phyloP scores from a whole-genome alignment of 2,329 filamentous ascomycete genomes.

The Nemania abortiva region DNA sequence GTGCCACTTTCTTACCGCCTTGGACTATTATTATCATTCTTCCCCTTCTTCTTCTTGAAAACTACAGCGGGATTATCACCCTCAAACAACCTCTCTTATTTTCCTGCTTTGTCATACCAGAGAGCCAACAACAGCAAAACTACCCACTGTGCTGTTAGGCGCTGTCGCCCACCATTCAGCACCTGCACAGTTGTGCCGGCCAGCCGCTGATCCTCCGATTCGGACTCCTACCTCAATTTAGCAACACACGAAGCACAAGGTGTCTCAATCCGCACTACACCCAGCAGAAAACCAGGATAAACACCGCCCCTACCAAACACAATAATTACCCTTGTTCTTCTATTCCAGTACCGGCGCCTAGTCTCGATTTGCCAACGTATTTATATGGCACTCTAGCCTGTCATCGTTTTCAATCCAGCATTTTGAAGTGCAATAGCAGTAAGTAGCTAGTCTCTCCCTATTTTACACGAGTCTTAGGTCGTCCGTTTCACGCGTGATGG shows the following conservation, averaged over 20 bases:
- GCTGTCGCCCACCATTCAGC: conserved; percentile 17
- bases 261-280: conserved; percentile 12
- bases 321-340: conserved; percentile 18
- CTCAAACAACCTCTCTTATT: conserved; percentile 10
- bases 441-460: conserved; percentile 19
- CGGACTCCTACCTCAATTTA: conserved; percentile 36
- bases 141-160: conserved; percentile 14
- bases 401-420: conserved; percentile 5
- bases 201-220: conserved; percentile 36
- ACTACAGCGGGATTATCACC: conserved; percentile 17
- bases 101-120: conserved; percentile 22
- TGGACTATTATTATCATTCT: conserved; percentile 19
- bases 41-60: conserved; percentile 6
- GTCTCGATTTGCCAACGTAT: conserved; percentile 14
- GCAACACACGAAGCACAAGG: conserved; percentile 32
- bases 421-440: conserved; percentile 20
- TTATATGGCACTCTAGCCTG: conserved; percentile 36
- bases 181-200: conserved; percentile 25
- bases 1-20: conserved; percentile 37
- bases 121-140: conserved; percentile 1
- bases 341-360: conserved; percentile 19
- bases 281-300: conserved; percentile 14
- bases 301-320: conserved; percentile 17
- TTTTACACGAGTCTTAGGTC: conserved; percentile 1
- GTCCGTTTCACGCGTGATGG: conserved; percentile 15